Evolutionary conservation across 2,329 filamentous ascomycete species (phyloP).

Genomic region (Capronia coronata): DNA sequence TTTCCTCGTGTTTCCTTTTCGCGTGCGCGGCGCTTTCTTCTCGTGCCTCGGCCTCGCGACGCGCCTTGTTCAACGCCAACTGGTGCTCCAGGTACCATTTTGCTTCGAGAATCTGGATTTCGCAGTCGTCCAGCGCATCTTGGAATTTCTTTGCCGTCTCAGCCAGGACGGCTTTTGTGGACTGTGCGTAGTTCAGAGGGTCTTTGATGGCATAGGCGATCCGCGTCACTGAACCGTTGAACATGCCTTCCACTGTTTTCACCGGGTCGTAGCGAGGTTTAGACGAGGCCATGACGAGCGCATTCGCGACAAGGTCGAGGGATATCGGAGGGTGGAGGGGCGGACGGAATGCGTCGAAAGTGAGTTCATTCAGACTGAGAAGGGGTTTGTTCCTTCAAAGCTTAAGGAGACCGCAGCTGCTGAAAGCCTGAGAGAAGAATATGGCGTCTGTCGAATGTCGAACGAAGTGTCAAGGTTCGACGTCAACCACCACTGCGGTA

Average conservation of each 20-base stretch:
- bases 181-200: slow-evolving; percentile 25
- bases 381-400: background rate
- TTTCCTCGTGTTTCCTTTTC: slow-evolving; percentile 25
- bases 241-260: slow-evolving; percentile 27
- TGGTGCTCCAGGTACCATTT: slow-evolving; percentile 29
- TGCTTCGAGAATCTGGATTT: slow-evolving; percentile 28
- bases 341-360: background rate
- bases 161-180: slow-evolving; percentile 25
- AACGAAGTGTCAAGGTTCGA: slow-evolving; percentile 3
- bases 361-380: background rate
- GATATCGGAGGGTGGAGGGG: background rate
- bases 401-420: background rate
- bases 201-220: slow-evolving; percentile 28
- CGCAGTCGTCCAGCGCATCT: slow-evolving; percentile 29
- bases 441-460: background rate
- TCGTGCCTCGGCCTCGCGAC: slow-evolving; percentile 25
- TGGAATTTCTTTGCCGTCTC: slow-evolving; percentile 28
- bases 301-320: slow-evolving; percentile 4
- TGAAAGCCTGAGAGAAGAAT: background rate
- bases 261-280: slow-evolving; percentile 27
- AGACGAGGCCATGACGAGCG: slow-evolving; percentile 16
- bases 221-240: slow-evolving; percentile 27
- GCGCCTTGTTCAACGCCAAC: slow-evolving; percentile 22
- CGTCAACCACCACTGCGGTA: background rate
- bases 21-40: slow-evolving; percentile 21